Base-by-base conservation (phyloP, 2,329 filamentous ascomycete genomes). In the Sporothrix luriei region DNA sequence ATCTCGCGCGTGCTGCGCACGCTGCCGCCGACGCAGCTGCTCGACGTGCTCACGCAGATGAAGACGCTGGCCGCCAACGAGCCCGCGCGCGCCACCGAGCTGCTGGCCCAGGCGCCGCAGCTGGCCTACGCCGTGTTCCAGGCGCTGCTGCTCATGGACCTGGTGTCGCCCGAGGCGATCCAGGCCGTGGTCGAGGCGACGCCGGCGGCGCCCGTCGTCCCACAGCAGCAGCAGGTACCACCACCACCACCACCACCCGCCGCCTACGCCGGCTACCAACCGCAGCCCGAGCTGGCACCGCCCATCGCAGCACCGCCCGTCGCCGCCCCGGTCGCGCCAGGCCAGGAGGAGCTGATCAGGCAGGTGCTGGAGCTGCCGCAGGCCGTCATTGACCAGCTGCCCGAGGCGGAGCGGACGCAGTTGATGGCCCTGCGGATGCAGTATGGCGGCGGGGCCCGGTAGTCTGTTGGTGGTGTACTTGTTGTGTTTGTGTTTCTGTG, bases 61-160 rank as follows among this genome's bases (percentile, higher is more conserved):
- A 98, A 98, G 81, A 87, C 89, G 3, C 84, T 98, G 14, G 92
- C 92, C n/a, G 87, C 88, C 66, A 87, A 85, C 29, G 93, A 98
- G 75, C 93, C 94, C 2, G 85, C 86, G 24, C 91, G 93, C 77
- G 94, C 94, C 3, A 93, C 90, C 0, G 92, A 97, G 76, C 88
- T 98, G 52, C 87, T 99, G 54, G 86, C 90, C 72, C 91, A 94
- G 81, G 93, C 94, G 1, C 95, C 95, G 0, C 95, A 99, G 80
- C 88, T 99, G 57, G 89, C 92, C 4, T 98, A 97, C 76, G 95
- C 95, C 70, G 91, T 98, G 74, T 98, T 98, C 81, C 94, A 98
- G 80, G 91, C 94, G 29, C 86, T 98, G 11, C 87, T 98, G 2
- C 87, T 97, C 49, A 95, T 98, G 87, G 93, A 93, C 59, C 88